Evolutionary conservation across 805 yeast species (phyloP), one percentile per base, ranked within the genome.

Genomic region (Nakazawaea peltata): DNA sequence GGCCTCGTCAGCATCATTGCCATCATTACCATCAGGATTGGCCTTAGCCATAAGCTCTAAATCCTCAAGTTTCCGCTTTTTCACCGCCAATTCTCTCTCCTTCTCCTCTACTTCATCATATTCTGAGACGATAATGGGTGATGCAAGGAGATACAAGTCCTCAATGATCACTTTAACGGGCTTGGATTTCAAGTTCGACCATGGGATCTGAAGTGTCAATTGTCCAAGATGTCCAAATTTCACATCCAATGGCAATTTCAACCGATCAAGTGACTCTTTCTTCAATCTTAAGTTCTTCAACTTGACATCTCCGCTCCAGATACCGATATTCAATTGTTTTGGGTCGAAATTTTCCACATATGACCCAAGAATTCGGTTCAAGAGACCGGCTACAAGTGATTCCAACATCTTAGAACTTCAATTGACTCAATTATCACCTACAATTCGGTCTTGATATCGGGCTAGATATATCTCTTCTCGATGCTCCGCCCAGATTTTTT

Each of bases 291-390:
- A 69, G 53, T 88, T 78, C 42, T 69, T 70, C 36, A 92, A 65
- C 53, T 84, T 84, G 21, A 88, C 97, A 63, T 92, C 97, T 25
- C 99, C 99, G 49, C 87, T 76, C 95, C 97, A 88, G 23, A 92
- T 87, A 4, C 97, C 98, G 37, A 92, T 88, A 48, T 92, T 88
- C 49, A 92, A 63, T 51, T 92, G 96, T 46, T 83, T 84, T 13
- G 97, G 87, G 60, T 92, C 98, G 56, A 92, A 92, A 58, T 94
- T 84, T 59, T 94, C 95, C 32, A 90, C 87, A 55, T 87, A 86
- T 21, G 75, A 66, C 2, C 86, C 86, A 47, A 78, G 53, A 40
- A 77, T 67, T 44, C 81, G 52, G 51, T 78, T 78, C 41, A 78
- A 63, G 26, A 78, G 61, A 28, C 69, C 68, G 12, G 85, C 83